A percentile compares a stretch with the other conserved stretches of the same genome.
Conservation (phyloP, 768 basidiomycete genomes). For the Tubosaeta brunneosetosa region DNA sequence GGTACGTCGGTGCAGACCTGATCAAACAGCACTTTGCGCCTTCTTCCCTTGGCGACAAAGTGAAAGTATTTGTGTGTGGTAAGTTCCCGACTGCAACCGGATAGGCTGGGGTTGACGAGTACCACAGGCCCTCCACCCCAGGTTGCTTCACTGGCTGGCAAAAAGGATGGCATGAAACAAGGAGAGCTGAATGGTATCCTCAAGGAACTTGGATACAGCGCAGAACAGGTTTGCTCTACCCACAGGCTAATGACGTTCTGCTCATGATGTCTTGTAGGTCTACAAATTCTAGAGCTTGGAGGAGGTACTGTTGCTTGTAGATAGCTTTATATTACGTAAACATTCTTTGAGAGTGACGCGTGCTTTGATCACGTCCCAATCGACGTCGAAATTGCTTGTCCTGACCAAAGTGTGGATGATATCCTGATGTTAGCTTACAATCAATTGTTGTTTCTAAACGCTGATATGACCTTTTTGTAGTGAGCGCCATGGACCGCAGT, state of each 20-base stretch:
- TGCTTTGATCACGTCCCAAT: conserved; percentile 23
- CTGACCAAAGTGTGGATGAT: conserved; percentile 11
- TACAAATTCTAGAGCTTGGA: conserved; percentile 35
- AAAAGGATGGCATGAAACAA: conserved; percentile 83
- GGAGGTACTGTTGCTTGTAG: neutral
- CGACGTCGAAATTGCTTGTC: conserved; percentile 6
- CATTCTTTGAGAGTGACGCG: conserved; percentile 19
- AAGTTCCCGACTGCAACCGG: conserved; percentile 21
- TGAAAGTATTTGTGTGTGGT: conserved; percentile 91
- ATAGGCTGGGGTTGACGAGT: neutral
- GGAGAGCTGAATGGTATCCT: conserved; percentile 79
- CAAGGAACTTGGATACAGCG: conserved; percentile 80
- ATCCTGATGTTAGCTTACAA: conserved; percentile 11
- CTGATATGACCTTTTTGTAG: conserved; percentile 9
- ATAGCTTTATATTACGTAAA: conserved; percentile 29
- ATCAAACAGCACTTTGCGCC: conserved; percentile 70
- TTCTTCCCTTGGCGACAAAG: conserved; percentile 62
- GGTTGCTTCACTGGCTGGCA: conserved; percentile 82
- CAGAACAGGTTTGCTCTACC: conserved; percentile 64
- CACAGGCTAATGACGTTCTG: neutral
- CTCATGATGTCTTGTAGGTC: conserved; percentile 27
- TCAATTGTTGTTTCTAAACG: conserved; percentile 1
- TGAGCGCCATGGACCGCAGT: conserved; percentile 42
- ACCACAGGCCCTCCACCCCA: conserved; percentile 71
- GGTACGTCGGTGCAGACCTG: conserved; percentile 70